Evolutionary conservation across 129 eudicot genomes (phyloP).

Genomic region (Helianthus tuberosus): DNA sequence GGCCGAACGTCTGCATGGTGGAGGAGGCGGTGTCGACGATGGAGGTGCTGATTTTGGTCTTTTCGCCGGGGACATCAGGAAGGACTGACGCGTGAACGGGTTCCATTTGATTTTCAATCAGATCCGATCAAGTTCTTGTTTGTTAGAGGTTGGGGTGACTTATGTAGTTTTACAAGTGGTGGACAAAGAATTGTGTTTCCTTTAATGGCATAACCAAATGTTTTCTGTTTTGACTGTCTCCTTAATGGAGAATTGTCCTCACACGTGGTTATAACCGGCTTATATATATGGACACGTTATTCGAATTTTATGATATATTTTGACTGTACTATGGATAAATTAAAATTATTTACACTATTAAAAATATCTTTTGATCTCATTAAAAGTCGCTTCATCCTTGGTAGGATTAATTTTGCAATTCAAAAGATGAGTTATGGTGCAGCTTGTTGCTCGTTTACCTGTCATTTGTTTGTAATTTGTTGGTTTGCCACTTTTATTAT

Average conservation of each 20-base stretch:
- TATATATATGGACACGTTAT: not conserved
- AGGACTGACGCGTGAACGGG: constrained; percentile 42
- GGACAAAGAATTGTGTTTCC: not conserved
- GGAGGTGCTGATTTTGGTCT: constrained; percentile 58
- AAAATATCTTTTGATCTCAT: no score
- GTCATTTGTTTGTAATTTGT: no score
- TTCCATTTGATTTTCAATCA: constrained; percentile 36
- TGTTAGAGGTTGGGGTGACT: no score
- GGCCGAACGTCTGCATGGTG: constrained; percentile 77
- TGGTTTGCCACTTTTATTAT: no score
- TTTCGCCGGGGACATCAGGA: constrained; percentile 80
- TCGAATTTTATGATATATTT: no score
- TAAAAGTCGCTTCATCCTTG: no score
- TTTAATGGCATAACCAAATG: constrained; percentile 4
- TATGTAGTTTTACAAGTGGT: no score
- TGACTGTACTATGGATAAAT: no score
- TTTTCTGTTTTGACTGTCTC: not conserved
- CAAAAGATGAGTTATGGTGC: no score
- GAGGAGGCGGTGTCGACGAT: constrained; percentile 79
- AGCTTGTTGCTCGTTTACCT: no score
- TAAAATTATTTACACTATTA: no score
- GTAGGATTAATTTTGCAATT: no score
- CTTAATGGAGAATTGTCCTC: constrained; percentile 1
- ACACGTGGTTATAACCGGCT: not conserved
- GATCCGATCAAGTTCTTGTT: not conserved